Evolutionary conservation across 805 yeast genomes (phyloP).

Genomic region (Dipodascus albidus): DNA sequence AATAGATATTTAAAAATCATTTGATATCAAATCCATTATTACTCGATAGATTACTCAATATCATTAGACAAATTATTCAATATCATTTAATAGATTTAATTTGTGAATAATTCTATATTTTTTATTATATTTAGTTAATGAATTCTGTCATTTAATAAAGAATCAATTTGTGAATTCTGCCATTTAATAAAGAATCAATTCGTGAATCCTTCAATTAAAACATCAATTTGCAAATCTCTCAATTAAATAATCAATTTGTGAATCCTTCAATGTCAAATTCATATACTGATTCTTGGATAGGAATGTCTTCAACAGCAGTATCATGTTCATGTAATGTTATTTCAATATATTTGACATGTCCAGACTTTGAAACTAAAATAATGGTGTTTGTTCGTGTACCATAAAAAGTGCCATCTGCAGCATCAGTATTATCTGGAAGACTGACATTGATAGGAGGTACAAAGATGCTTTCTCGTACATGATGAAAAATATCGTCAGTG

Average conservation of each 20-base stretch:
- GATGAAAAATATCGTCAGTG: slow-evolving; percentile 25
- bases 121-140: slow-evolving; percentile 1
- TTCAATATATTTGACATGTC: slow-evolving; percentile 52
- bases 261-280: slow-evolving; percentile 17
- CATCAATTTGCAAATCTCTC: not conserved
- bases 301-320: slow-evolving; percentile 14
- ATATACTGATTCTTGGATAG: slow-evolving; percentile 9
- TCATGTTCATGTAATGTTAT: slow-evolving; percentile 36
- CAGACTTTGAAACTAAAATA: slow-evolving; percentile 41
- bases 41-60: no score
- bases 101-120: not conserved
- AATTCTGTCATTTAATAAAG: no score
- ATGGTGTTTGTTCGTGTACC: slow-evolving; percentile 88
- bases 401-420: slow-evolving; percentile 43
- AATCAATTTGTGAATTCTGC: no score
- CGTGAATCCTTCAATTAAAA: no score
- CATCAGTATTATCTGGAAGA: slow-evolving; percentile 5
- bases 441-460: slow-evolving; percentile 49
- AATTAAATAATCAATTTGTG: slow-evolving; percentile 9
- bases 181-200: no score
- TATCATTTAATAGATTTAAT: not conserved
- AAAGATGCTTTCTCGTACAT: slow-evolving; percentile 49
- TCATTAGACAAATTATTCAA: not conserved
- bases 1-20: no score
- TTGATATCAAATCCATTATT: no score